Percentiles rank a stretch among this genome's conserved stretches.
phyloP scores from a whole-genome alignment of 106 monocot species.

The Dendrobium nobile region DNA sequence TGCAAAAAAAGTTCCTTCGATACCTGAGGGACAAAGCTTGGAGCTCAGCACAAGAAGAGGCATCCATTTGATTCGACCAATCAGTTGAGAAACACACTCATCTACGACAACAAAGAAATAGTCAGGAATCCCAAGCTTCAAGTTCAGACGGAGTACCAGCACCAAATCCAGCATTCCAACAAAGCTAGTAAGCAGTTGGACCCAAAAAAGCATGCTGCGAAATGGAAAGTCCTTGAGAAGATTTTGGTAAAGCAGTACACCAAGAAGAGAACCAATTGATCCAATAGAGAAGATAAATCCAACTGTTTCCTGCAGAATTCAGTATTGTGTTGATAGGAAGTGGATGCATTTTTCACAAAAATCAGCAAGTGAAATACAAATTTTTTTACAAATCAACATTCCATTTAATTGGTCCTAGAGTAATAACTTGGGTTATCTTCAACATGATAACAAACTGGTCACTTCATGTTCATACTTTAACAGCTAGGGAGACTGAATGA shows the following conservation, averaged over 20 bases:
- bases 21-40: constrained; percentile 79
- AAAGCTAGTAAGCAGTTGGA: constrained; percentile 49
- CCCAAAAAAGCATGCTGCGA: constrained; percentile 49
- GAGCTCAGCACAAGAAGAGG: constrained; percentile 80
- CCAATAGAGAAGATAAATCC: constrained; percentile 56
- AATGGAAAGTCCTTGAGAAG: constrained; percentile 66
- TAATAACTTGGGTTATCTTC: no score
- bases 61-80: constrained; percentile 70
- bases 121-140: constrained; percentile 61
- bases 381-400: neutral
- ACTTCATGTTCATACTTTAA: no score
- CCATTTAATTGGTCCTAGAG: neutral
- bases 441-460: no score
- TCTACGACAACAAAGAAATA: constrained; percentile 71
- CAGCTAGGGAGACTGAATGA: no score
- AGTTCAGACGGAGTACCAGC: constrained; percentile 55
- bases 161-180: constrained; percentile 79
- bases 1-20: constrained; percentile 89
- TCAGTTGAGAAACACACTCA: constrained; percentile 60
- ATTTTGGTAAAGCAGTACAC: constrained; percentile 76
- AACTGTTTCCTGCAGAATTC: constrained; percentile 30
- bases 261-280: constrained; percentile 63
- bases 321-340: neutral
- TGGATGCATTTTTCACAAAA: no score
- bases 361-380: no score